phyloP scores from a whole-genome alignment of 192 early-diverging fungal species.

The Oehlia diaphana region DNA sequence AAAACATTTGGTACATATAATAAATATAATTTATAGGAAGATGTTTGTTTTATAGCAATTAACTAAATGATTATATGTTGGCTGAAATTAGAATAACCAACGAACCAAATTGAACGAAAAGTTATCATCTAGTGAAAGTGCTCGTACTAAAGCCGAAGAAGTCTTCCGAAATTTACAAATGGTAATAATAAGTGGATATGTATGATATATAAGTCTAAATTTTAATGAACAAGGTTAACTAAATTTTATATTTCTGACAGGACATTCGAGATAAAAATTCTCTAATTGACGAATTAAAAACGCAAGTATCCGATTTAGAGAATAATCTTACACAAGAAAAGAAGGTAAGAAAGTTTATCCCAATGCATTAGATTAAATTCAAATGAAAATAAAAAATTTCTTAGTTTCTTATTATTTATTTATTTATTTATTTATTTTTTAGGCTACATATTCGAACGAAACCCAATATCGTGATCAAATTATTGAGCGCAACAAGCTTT shows the following conservation, averaged over 20 bases:
- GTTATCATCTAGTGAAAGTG: conserved; percentile 34
- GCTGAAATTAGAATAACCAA: conserved; percentile 3
- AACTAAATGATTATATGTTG: no score
- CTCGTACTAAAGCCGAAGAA: conserved; percentile 36
- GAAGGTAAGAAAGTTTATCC: not conserved
- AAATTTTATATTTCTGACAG: not conserved
- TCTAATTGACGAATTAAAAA: conserved; percentile 39
- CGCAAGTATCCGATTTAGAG: conserved; percentile 28
- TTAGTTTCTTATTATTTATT: no score
- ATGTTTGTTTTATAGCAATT: not conserved
- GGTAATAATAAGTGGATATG: not conserved
- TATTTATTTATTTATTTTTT: not conserved
- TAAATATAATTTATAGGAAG: not conserved
- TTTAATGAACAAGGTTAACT: not conserved
- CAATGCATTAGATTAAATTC: not conserved
- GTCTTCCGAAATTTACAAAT: conserved; percentile 18
- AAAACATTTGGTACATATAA: conserved; percentile 38
- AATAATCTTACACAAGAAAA: conserved; percentile 27
- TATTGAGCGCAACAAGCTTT: conserved; percentile 41
- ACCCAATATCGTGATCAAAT: conserved; percentile 35
- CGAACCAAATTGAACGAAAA: conserved; percentile 36
- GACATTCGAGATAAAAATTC: conserved; percentile 36
- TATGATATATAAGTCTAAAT: not conserved
- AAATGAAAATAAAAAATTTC: not conserved
- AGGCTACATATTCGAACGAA: conserved; percentile 17